Evolutionary conservation across 257 asterid species (phyloP).

Genomic region (Solanum virginianum): DNA sequence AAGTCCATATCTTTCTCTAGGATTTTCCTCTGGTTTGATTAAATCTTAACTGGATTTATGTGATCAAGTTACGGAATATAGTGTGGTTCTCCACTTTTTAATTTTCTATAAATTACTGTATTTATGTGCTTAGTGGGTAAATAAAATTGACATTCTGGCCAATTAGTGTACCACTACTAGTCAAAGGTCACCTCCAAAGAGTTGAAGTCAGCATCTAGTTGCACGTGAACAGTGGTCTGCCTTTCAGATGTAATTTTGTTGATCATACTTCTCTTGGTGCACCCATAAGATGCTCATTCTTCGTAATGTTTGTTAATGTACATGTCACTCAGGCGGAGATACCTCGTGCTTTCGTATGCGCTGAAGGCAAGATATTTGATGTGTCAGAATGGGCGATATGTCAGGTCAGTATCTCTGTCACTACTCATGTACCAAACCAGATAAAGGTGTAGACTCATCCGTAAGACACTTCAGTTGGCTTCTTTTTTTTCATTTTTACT

Average conservation of each 20-base stretch:
- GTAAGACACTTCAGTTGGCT: not conserved
- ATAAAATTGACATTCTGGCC: not conserved
- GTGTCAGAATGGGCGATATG: conserved; percentile 99
- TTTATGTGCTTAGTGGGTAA: not conserved
- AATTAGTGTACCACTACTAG: not conserved
- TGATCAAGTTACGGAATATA: not conserved
- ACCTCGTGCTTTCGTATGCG: conserved; percentile 96
- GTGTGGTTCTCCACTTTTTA: not conserved
- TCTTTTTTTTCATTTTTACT: not conserved
- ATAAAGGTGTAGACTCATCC: not conserved
- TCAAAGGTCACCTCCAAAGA: not conserved
- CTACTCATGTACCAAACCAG: not conserved
- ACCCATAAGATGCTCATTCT: not conserved
- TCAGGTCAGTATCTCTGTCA: conserved; percentile 49
- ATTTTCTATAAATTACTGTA: not conserved
- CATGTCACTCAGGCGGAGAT: conserved; percentile 56
- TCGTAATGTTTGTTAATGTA: not conserved
- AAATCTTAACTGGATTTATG: not conserved
- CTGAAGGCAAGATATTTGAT: conserved; percentile 90
- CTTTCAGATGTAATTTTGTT: not conserved
- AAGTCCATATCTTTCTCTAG: not conserved
- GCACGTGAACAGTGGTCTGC: not conserved
- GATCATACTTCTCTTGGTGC: not conserved
- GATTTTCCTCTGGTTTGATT: not conserved
- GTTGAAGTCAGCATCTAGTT: not conserved